Conservation (phyloP, 2,329 filamentous ascomycete species). For the Elsinoe necatrix region DNA sequence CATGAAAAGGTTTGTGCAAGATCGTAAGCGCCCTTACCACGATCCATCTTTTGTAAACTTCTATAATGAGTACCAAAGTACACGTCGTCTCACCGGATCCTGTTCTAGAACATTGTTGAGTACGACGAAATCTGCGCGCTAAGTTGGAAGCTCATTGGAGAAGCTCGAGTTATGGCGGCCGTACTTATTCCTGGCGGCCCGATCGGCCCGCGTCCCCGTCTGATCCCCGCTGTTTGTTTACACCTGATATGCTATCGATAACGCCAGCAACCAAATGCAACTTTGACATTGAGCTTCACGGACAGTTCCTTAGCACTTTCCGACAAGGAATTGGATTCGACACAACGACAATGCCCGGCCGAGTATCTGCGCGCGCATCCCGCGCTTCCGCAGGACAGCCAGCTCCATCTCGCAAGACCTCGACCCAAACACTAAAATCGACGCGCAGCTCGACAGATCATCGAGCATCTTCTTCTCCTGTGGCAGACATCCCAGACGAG, state of each 20-base stretch:
- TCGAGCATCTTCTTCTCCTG: constrained; percentile 21
- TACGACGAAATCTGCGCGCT: not conserved
- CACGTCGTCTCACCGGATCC: too few relatives aligned
- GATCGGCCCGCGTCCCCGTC: not conserved
- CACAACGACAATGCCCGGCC: not conserved
- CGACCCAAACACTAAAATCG: constrained; percentile 11
- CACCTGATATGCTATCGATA: not conserved
- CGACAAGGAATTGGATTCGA: not conserved
- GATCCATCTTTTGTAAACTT: not conserved
- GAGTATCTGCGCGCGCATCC: constrained; percentile 11
- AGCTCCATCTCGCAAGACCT: not conserved
- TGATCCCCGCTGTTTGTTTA: constrained; percentile 14
- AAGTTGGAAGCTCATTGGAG: too few relatives aligned
- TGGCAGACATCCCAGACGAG: constrained; percentile 57
- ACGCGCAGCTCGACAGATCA: constrained; percentile 7
- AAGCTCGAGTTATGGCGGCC: too few relatives aligned
- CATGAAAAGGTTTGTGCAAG: not conserved
- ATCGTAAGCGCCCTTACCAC: not conserved
- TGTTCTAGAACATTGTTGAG: too few relatives aligned
- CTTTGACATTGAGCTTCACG: not conserved
- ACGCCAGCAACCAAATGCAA: constrained; percentile 2
- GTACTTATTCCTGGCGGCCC: not conserved
- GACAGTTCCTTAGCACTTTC: not conserved
- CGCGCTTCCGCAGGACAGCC: constrained; percentile 5
- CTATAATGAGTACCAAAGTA: too few relatives aligned